These are phyloP conservation scores for Candida tropicalis DNA, from an alignment of 1,139 yeast species.

Conservation along the genomic window DNA sequence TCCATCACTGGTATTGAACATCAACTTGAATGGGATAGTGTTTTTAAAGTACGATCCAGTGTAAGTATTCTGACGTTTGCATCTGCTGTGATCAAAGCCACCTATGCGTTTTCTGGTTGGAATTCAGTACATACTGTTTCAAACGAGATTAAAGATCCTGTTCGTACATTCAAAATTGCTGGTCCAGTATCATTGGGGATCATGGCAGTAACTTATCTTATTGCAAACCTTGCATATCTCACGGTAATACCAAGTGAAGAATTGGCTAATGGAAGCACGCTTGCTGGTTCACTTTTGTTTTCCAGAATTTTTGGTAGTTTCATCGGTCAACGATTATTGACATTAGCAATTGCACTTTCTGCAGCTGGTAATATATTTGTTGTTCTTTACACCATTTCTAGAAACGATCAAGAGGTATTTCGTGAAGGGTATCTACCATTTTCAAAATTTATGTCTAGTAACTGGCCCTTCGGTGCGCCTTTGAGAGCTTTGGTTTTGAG, in stretches of 20 bases:
- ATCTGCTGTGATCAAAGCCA: slow-evolving; percentile 58
- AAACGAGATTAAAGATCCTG: slow-evolving; percentile 62
- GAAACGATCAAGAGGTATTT: slow-evolving; percentile 66
- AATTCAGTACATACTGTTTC: slow-evolving; percentile 63
- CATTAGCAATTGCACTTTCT: slow-evolving; percentile 59
- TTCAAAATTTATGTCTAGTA: slow-evolving; percentile 53
- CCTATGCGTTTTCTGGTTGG: slow-evolving; percentile 69
- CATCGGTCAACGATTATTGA: slow-evolving; percentile 54
- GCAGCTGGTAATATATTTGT: slow-evolving; percentile 68
- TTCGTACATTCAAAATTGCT: slow-evolving; percentile 57
- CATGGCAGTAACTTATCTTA: slow-evolving; percentile 51
- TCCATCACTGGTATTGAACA: slow-evolving; percentile 44
- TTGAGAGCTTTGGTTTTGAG: slow-evolving; percentile 48
- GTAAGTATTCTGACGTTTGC: slow-evolving; percentile 51
- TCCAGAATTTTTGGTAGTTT: slow-evolving; percentile 55
- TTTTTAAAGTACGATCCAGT: slow-evolving; percentile 28
- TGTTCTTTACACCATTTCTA: slow-evolving; percentile 58
- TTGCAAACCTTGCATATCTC: slow-evolving; percentile 59
- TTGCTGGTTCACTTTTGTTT: slow-evolving; percentile 60
- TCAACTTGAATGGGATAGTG: slow-evolving; percentile 36
- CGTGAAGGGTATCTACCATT: slow-evolving; percentile 65
- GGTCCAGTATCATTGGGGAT: slow-evolving; percentile 58
- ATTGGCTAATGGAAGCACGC: slow-evolving; percentile 54
- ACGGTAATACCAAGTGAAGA: slow-evolving; percentile 57
- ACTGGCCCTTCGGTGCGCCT: slow-evolving; percentile 61